Evolutionary conservation across 2,329 filamentous ascomycete genomes (phyloP).

Genomic region (Leptographium flavum): DNA sequence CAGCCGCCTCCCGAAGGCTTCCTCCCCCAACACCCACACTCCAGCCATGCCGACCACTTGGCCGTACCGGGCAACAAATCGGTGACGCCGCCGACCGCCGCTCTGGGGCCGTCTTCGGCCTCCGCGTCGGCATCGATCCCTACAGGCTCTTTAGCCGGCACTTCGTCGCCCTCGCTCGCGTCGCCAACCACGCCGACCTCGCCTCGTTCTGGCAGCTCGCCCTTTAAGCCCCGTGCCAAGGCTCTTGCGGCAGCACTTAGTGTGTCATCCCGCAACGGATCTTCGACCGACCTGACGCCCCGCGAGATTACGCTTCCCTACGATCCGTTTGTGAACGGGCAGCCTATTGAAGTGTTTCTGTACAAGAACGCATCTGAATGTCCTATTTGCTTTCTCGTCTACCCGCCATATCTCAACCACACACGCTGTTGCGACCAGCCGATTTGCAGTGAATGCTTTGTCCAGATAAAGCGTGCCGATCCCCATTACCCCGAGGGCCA

Average conservation of each 20-base stretch:
- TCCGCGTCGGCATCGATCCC: not conserved
- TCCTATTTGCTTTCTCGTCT: conserved; percentile 92
- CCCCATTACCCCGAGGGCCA: conserved; percentile 76
- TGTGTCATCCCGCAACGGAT: conserved; percentile 56
- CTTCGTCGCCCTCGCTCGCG: conserved; percentile 63
- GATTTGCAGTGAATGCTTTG: conserved; percentile 97
- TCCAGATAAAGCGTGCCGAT: conserved; percentile 92
- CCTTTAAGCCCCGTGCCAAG: conserved; percentile 75
- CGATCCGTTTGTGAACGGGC: conserved; percentile 87
- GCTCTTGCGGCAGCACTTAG: conserved; percentile 72
- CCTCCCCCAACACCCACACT: conserved; percentile 29
- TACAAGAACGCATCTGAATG: conserved; percentile 89
- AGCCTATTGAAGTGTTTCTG: conserved; percentile 78
- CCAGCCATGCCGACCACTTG: conserved; percentile 24
- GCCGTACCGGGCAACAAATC: conserved; percentile 44
- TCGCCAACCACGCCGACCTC: conserved; percentile 37
- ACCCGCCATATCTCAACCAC: conserved; percentile 85
- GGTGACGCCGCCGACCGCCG: not conserved
- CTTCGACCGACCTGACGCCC: conserved; percentile 56
- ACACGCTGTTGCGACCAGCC: conserved; percentile 91
- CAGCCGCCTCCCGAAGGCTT: conserved; percentile 60
- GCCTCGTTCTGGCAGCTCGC: conserved; percentile 32
- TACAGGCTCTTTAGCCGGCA: conserved; percentile 39
- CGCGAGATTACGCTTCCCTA: conserved; percentile 67
- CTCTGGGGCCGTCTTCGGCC: not conserved